Base-by-base conservation (phyloP, 2,329 filamentous ascomycete genomes). In the Trichophyton rubrum region DNA sequence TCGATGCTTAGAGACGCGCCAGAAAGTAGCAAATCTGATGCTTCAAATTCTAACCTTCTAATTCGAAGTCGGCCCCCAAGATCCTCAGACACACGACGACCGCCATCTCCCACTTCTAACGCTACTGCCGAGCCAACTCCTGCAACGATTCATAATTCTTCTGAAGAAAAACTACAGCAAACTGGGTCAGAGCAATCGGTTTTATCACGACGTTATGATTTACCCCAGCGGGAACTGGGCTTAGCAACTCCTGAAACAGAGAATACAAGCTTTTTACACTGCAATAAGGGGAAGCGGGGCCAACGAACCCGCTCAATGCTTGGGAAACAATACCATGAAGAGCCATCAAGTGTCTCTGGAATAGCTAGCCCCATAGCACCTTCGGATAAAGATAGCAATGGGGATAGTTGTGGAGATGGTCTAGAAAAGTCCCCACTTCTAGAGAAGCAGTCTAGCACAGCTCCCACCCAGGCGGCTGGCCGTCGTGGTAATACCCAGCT, bases 171-270 rank as follows among this genome's bases (percentile, higher is more conserved):
- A 30, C 3, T 24, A 53, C 27, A 6, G 2, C 49, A 53, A 53
- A 24, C 15, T 40, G 38, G n/a, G 6, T 20, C 30, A 22, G 20
- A 11, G 24, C 38, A 15, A 13, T 7, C 20, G 24, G 15, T 13
- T 47, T 30, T 41, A 47, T 47, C 56, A 43, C 56, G 35, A 59
- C 56, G 33, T 13, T 59, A 33, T 58, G 40, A 60, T n/a, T 40
- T 49, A 4, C 20, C 70, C 64, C 67, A 71, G 20, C 65, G 66
- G 15, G 61, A 68, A 41, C 69, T 70, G 53, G 74, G 73, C 7
- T 63, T 76, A 58, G 74, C 72, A 30, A 75, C 74, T 9, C 74
- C 74, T 35, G 73, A 75, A 62, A 74, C 72, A 11, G 74, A 75
- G 63, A 67, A 64, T 51, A 71, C 65, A 59, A 63, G 66, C 57